A percentile compares a stretch with the other conserved stretches of the same genome.
These are phyloP conservation scores for Beauveria rudraprayagi DNA, from an alignment of 2,329 filamentous ascomycete genomes.

Conservation along the genomic window DNA sequence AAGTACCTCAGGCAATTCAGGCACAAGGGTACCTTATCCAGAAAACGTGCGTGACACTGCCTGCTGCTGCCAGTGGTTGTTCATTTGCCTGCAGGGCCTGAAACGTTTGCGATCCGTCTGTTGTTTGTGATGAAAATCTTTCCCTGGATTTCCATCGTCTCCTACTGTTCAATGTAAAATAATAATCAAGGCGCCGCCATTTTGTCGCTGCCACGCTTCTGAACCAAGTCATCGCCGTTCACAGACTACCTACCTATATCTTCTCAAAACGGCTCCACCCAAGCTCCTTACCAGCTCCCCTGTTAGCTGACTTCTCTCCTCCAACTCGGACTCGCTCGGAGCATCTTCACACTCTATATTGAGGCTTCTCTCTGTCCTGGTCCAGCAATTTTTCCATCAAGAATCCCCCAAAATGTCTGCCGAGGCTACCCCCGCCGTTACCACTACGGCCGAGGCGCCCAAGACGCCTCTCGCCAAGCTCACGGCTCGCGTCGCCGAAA, in stretches of 20 bases:
- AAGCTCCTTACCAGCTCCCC: background rate
- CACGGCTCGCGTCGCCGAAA: slow-evolving; percentile 47
- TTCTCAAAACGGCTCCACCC: background rate
- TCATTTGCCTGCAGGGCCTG: background rate
- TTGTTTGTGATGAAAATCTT: background rate
- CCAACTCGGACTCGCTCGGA: slow-evolving; percentile 1
- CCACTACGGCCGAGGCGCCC: slow-evolving; percentile 9
- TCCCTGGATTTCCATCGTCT: background rate
- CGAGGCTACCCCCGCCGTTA: slow-evolving; percentile 17
- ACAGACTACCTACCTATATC: background rate
- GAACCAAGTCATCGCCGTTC: background rate
- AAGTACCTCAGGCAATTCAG: background rate
- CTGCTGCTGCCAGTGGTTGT: background rate
- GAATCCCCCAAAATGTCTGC: slow-evolving; percentile 19
- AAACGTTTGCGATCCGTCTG: slow-evolving; percentile 7
- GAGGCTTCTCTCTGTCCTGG: background rate
- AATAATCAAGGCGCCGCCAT: background rate
- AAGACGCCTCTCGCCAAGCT: slow-evolving; percentile 44
- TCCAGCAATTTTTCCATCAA: background rate
- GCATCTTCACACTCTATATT: background rate
- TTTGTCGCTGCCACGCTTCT: background rate
- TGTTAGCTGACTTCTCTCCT: background rate
- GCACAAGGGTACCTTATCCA: background rate
- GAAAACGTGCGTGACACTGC: background rate
- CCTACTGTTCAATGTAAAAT: background rate